Base-by-base conservation (phyloP, 805 yeast genomes). In the Ogataea kodamae region DNA sequence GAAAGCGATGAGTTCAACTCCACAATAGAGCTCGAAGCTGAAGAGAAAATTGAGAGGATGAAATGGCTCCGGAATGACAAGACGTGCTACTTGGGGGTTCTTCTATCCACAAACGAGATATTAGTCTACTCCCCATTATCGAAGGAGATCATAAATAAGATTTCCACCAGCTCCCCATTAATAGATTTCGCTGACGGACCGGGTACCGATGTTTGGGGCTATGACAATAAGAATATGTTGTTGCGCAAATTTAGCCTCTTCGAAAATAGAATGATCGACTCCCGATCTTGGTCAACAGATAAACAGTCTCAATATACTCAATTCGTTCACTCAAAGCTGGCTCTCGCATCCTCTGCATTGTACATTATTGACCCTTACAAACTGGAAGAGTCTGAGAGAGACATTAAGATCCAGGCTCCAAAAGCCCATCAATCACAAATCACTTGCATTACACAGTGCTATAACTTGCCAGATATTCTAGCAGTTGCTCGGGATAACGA, bases 101-200 rank as follows among this genome's bases (percentile, higher is more conserved):
- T 55, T 10, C 38, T 52, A 9, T 42, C 48, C 7, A 48, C 57
- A 20, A 70, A 70, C 6, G 70, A 64, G 31, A 55, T 74, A 18
- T 48, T 65, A 31, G 51, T 70, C 6, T 64, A 65, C 33, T 65
- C 75, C 2, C 76, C 78, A 3, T 46, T 52, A 22, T 57, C 60
- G 15, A 66, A 64, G 37, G 66, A 58, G 15, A 46, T 63, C 11
- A 50, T 62, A 12, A 56, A 55, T 37, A 64, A 67, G 40, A 63
- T 68, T 18, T 45, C 65, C 0, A 55, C 52, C 23, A 60, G 50
- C 5, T 35, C 52, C 1, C 42, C 54, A 11, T 52, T 59, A n/a
- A 28, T 46, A 21, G 44, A 48, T 21, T 45, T 59, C 19, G 46
- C 59, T 15, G 50, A 50, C 6, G 48, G 55, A 1, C 35, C 46